Percentiles rank a stretch among this genome's conserved stretches.
Conservation (phyloP, 352 stramenopile species). For the Pelagophyceae sp. region DNA sequence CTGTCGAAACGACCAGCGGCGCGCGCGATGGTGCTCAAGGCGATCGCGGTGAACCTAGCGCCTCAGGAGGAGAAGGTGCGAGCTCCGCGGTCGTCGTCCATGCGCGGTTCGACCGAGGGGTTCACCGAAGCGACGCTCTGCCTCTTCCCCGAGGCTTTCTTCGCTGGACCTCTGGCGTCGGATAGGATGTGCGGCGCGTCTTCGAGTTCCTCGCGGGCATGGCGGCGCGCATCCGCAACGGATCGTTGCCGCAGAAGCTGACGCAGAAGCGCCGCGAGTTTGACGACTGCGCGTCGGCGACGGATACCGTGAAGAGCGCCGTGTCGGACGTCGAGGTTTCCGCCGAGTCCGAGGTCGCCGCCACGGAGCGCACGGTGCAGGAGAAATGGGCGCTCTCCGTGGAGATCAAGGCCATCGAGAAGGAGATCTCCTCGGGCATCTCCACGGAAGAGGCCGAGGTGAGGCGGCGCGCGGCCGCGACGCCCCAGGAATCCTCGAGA, state of each 20-base stretch:
- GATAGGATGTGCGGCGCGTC: slow-evolving; percentile 11
- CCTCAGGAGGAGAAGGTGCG: too few species aligned
- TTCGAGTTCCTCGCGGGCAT: slow-evolving; percentile 4
- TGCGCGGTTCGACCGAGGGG: too few species aligned
- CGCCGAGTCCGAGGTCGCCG: not conserved
- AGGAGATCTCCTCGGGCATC: not conserved
- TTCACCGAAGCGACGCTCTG: too few species aligned
- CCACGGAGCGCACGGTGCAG: too few species aligned
- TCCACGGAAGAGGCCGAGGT: not conserved
- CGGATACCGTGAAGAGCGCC: not conserved
- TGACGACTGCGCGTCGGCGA: not conserved
- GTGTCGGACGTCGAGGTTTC: not conserved
- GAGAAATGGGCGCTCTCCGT: not conserved
- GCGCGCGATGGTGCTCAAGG: too few species aligned
- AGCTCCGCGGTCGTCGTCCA: too few species aligned
- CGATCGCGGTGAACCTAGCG: too few species aligned
- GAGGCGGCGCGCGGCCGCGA: too few species aligned
- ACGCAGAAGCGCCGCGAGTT: not conserved
- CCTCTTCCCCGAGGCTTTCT: too few species aligned
- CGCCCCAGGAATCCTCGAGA: too few species aligned
- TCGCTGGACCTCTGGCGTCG: too few species aligned
- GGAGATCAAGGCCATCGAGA: slow-evolving; percentile 1
- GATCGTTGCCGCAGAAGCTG: not conserved
- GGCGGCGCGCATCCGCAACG: not conserved
- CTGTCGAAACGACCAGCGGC: too few species aligned